Evolutionary conservation across 345 rosid genomes (phyloP).

Genomic region (Citrus inodora): DNA sequence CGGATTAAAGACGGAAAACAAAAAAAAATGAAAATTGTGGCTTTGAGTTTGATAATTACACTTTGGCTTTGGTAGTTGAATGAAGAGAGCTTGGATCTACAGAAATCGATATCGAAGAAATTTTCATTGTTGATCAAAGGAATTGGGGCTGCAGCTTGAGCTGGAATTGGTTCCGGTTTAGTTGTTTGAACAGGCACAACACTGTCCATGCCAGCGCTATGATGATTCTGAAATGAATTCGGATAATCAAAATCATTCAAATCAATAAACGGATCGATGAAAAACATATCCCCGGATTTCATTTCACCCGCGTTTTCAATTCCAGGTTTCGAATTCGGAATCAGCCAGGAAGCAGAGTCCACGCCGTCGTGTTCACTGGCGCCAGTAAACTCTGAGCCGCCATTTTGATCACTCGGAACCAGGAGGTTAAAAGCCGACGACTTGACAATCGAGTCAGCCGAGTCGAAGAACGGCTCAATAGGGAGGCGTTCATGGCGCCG

Average conservation of each 20-base stretch:
- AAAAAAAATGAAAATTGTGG: neutral
- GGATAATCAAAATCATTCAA: conserved; percentile 55
- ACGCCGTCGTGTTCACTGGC: conserved; percentile 29
- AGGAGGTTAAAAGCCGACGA: conserved; percentile 39
- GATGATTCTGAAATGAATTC: conserved; percentile 40
- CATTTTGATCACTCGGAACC: conserved; percentile 15
- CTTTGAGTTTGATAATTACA: conserved; percentile 28
- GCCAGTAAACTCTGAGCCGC: conserved; percentile 20
- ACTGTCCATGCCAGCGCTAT: conserved; percentile 53
- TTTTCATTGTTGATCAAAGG: conserved; percentile 39
- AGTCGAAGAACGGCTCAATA: conserved; percentile 60
- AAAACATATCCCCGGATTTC: conserved; percentile 34
- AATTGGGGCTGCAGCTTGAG: conserved; percentile 12
- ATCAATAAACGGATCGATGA: conserved; percentile 55
- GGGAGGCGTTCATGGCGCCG: conserved; percentile 85
- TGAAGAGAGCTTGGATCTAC: conserved; percentile 51
- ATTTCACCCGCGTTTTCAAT: conserved; percentile 26
- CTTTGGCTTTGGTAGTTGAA: conserved; percentile 51
- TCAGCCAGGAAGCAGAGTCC: conserved; percentile 33
- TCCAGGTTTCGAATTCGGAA: conserved; percentile 30
- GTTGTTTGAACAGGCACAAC: conserved; percentile 71
- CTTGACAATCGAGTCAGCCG: conserved; percentile 35
- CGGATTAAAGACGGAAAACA: too few relatives aligned
- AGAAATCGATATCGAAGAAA: conserved; percentile 53
- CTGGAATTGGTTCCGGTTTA: conserved; percentile 9